These are phyloP conservation scores for Xylaria sp. DNA, from an alignment of 2,329 filamentous ascomycete species.

Conservation along the genomic window DNA sequence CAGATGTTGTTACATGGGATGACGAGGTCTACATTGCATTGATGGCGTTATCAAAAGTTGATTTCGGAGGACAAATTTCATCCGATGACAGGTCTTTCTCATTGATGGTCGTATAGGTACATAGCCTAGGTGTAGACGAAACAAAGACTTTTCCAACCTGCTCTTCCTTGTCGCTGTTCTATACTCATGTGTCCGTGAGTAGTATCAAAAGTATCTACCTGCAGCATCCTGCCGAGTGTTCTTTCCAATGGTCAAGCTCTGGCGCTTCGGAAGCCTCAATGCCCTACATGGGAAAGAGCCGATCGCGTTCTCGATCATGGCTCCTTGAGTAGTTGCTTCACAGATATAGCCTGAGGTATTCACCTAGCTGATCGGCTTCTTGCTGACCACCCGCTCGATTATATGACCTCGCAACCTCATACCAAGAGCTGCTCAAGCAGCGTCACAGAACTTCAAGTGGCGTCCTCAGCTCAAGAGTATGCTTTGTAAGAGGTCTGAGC, in stretches of 20 bases:
- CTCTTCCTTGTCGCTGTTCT: neutral
- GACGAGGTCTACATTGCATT: conserved; percentile 59
- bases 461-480: conserved; percentile 12
- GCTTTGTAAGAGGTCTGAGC: conserved; percentile 19
- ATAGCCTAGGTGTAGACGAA: conserved; percentile 28
- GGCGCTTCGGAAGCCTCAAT: conserved; percentile 1
- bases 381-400: neutral
- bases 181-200: neutral
- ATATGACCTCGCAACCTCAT: neutral
- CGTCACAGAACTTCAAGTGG: neutral
- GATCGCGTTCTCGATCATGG: neutral
- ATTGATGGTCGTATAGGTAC: neutral
- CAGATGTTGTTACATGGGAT: conserved; percentile 52
- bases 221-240: neutral
- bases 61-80: conserved; percentile 12
- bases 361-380: neutral
- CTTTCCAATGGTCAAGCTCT: neutral
- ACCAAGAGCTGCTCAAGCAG: conserved; percentile 6
- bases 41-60: conserved; percentile 53
- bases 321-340: no score
- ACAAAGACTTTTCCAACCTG: neutral
- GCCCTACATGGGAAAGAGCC: neutral
- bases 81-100: conserved; percentile 4
- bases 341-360: no score
- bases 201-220: neutral